Evolutionary conservation across 83 land plant genomes (phyloP), one percentile per base, ranked within the genome.

Genomic region (Picea mariana): DNA sequence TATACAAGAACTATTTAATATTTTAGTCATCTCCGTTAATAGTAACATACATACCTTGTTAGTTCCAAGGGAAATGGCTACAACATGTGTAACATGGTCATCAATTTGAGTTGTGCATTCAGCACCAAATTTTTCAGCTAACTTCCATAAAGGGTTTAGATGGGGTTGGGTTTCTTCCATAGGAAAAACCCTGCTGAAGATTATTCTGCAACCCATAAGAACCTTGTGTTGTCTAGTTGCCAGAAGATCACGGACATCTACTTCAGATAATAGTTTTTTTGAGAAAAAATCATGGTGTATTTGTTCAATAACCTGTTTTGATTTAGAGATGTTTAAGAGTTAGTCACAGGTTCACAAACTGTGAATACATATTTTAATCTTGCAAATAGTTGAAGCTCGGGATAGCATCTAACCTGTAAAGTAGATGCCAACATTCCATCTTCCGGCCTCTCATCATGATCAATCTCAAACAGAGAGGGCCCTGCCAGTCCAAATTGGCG

Each of bases 51-150:
- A 62, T 83, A 98, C 99, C 98, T 98, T 98, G 58, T 94, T 98
- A 67, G 99, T 98, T 27, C 99, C 99, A 81, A 84, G 93, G 75
- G 99, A 94, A 78, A 92, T 88, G 61, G 99, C 99, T 72, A 98
- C 99, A 4, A 96, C 99, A 88, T 98, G 99, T 49, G 99, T 98
- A 75, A 98, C 99, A 80, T 89, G 89, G 9, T 94, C 95, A 82
- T 98, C 97, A 65, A 96, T 92, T 75, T 89, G 94, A 31, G 79
- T 95, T 58, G 95, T 93, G 89, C 99, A 98, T 17, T 85, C 88
- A 6, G 98, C 99, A 69, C 99, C 99, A 86, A 98, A 98, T 78
- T 93, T 96, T 82, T 98, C 99, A 58, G 99, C 99, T 21, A 93
- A 84, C 68, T 94, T 92, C 99, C 99, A 98, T 38, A 98, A 82